Conservation (phyloP, 345 rosid genomes). For the Noccaea caerulescens region DNA sequence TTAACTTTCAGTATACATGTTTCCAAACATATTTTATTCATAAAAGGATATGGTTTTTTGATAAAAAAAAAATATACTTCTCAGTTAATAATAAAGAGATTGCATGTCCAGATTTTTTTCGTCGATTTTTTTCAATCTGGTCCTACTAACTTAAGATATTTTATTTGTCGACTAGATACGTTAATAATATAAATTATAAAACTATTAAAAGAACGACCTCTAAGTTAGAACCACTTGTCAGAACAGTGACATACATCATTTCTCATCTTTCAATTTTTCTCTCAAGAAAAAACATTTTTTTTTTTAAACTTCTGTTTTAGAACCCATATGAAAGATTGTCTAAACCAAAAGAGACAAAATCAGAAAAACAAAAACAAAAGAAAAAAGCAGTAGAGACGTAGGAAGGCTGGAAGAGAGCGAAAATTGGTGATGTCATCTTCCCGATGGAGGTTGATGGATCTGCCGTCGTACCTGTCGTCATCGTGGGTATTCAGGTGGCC, state of each 20-base stretch:
- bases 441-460: constrained; percentile 53
- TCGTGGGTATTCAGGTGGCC: constrained; percentile 63
- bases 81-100: no score
- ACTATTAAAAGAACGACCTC: constrained; percentile 28
- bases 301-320: not conserved
- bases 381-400: not conserved
- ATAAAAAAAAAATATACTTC: no score
- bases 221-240: constrained; percentile 38
- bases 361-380: not conserved
- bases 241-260: constrained; percentile 10
- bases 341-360: not conserved
- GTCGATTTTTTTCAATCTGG: constrained; percentile 9
- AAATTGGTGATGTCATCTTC: constrained; percentile 40
- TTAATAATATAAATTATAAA: not conserved
- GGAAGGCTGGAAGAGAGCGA: not conserved
- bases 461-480: constrained; percentile 52
- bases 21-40: no score
- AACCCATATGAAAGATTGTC: constrained; percentile 2
- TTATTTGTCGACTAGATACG: constrained; percentile 20
- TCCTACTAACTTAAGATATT: constrained; percentile 34
- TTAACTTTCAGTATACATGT: no score
- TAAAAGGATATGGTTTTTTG: no score
- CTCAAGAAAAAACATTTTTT: not conserved
- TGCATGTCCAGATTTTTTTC: not conserved
- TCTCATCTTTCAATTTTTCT: not conserved